A percentile compares a stretch with the other conserved stretches of the same genome.
Conservation (phyloP, 805 yeast species). For the Candida khao-thaluensis region DNA sequence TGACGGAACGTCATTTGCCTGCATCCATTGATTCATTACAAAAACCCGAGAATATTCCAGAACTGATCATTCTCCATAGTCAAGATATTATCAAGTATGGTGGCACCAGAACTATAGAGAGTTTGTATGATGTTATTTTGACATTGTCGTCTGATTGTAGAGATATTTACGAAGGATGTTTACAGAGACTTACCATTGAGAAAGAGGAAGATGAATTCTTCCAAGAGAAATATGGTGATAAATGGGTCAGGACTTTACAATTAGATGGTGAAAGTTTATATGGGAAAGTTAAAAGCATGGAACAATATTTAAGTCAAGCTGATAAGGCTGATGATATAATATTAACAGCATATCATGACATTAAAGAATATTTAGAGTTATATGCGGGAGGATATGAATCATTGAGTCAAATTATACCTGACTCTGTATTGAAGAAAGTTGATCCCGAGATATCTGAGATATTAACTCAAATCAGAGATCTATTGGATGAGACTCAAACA, state of each 20-base stretch:
- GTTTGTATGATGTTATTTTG: constrained; percentile 33
- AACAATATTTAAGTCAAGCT: constrained; percentile 55
- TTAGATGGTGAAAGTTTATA: constrained; percentile 42
- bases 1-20: constrained; percentile 55
- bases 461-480: constrained; percentile 37
- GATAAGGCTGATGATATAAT: constrained; percentile 59
- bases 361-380: constrained; percentile 46
- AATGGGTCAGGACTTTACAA: constrained; percentile 55
- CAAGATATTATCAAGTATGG: constrained; percentile 54
- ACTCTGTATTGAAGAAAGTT: constrained; percentile 32
- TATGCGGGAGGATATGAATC: constrained; percentile 41
- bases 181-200: constrained; percentile 49
- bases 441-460: constrained; percentile 30
- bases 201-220: constrained; percentile 53
- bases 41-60: constrained; percentile 58
- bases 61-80: constrained; percentile 53
- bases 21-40: constrained; percentile 61
- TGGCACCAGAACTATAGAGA: constrained; percentile 46
- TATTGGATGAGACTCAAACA: constrained; percentile 26
- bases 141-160: constrained; percentile 41
- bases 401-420: constrained; percentile 39
- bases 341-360: constrained; percentile 42
- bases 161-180: constrained; percentile 45
- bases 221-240: constrained; percentile 27
- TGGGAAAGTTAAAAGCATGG: constrained; percentile 44